A percentile compares a stretch with the other conserved stretches of the same genome.
phyloP scores from a whole-genome alignment of 176 grass and related monocot species.

The Chrysopogon serrulatus region DNA sequence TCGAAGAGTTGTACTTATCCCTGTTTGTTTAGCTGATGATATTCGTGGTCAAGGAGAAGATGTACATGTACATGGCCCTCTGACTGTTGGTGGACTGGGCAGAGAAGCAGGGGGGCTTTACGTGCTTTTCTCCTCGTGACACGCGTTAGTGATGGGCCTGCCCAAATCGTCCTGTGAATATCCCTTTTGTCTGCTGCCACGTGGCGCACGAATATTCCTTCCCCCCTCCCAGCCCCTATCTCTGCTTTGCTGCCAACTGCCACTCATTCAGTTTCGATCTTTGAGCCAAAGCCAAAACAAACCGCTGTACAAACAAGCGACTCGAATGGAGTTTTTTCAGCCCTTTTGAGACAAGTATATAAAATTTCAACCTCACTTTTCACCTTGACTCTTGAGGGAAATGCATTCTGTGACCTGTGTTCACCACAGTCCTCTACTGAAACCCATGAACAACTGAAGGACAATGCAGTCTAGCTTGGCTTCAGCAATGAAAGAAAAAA shows the following conservation, averaged over 20 bases:
- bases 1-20: neutral
- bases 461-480: neutral
- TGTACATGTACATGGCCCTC: neutral
- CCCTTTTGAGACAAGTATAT: neutral
- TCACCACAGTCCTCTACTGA: neutral
- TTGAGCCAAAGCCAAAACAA: neutral
- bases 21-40: neutral
- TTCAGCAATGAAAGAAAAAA: neutral
- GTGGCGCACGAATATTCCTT: slow-evolving; percentile 46
- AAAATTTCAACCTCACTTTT: no score
- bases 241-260: neutral
- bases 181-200: slow-evolving; percentile 70
- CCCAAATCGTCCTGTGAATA: slow-evolving; percentile 66
- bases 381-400: neutral
- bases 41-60: slow-evolving; percentile 7
- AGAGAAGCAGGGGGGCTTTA: neutral
- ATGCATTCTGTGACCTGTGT: neutral
- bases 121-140: slow-evolving; percentile 50
- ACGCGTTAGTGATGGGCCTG: slow-evolving; percentile 40
- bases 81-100: slow-evolving; percentile 5
- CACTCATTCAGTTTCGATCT: neutral
- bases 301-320: neutral
- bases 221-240: neutral
- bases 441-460: neutral
- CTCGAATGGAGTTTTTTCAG: neutral